phyloP scores from a whole-genome alignment of 2,329 filamentous ascomycete species.

The Phialophora macrospora region DNA sequence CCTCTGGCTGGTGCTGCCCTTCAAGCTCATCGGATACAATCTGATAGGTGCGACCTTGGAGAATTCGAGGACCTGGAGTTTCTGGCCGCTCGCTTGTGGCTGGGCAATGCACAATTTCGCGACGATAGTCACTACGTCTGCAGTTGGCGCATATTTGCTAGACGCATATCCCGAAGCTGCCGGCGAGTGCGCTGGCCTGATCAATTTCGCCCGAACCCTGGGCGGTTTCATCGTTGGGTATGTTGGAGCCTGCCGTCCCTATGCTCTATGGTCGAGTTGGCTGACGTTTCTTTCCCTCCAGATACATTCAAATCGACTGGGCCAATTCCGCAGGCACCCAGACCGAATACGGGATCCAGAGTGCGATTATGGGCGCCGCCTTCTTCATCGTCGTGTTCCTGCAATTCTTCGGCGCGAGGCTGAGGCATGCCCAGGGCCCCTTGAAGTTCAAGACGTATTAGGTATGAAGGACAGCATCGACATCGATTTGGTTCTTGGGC shows the following conservation, averaged over 20 bases:
- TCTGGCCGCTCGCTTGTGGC: conserved; percentile 51
- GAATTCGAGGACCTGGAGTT: conserved; percentile 43
- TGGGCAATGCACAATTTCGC: conserved; percentile 61
- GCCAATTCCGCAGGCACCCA: conserved; percentile 50
- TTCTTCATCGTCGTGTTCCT: conserved; percentile 45
- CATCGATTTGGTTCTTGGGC: background rate
- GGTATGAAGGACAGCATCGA: background rate
- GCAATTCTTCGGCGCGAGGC: conserved; percentile 45
- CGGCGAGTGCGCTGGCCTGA: conserved; percentile 58
- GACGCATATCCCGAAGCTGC: conserved; percentile 59
- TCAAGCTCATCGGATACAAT: conserved; percentile 52
- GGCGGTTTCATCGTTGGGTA: conserved; percentile 50
- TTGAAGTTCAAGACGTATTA: conserved; percentile 42
- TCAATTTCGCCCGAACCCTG: conserved; percentile 56
- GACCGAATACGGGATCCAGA: conserved; percentile 54
- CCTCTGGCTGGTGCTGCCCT: conserved; percentile 52
- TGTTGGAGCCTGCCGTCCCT: conserved; percentile 35
- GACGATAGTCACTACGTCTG: conserved; percentile 60
- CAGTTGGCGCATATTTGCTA: conserved; percentile 57
- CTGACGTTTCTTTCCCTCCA: conserved; percentile 6
- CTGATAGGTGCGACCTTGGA: conserved; percentile 37
- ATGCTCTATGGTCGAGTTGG: background rate
- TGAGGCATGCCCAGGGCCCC: conserved; percentile 46
- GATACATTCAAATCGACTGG: conserved; percentile 54
- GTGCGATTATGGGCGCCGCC: conserved; percentile 47